Percentiles rank a stretch among this genome's conserved stretches.
Conservation (phyloP, 148 eudicot genomes). For the Rhododendron henanense region DNA sequence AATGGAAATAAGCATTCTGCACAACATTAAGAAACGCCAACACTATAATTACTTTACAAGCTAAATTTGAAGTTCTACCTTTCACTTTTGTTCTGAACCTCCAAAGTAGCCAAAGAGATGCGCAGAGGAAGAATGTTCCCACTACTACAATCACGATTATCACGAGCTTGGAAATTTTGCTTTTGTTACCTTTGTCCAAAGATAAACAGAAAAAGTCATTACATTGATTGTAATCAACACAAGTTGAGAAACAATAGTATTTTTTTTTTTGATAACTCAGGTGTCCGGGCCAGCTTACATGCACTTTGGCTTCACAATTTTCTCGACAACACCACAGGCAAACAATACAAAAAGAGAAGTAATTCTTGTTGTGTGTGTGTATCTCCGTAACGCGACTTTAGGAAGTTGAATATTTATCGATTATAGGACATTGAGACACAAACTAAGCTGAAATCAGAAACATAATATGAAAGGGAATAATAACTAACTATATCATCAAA, state of each 20-base stretch:
- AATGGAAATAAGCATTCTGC: neutral
- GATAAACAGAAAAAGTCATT: neutral
- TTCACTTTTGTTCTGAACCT: conserved; percentile 18
- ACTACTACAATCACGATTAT: conserved; percentile 22
- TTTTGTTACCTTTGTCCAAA: conserved; percentile 17
- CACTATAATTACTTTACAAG: neutral
- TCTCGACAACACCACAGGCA: neutral
- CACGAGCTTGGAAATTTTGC: conserved; percentile 16
- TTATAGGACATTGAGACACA: neutral
- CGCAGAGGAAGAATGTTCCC: conserved; percentile 23
- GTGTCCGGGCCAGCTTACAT: neutral
- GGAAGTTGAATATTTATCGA: neutral
- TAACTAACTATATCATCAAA: neutral
- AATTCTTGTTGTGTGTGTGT: no score
- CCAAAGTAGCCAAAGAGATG: conserved; percentile 27
- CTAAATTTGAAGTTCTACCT: conserved; percentile 25
- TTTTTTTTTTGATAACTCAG: no score
- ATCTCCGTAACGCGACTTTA: neutral
- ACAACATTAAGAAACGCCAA: neutral
- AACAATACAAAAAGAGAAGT: no score
- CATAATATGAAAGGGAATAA: neutral
- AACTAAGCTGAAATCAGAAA: neutral
- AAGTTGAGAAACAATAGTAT: neutral
- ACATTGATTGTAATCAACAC: neutral
- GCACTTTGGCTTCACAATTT: neutral